Base-by-base conservation (phyloP, 768 basidiomycete genomes). In the Kwoniella newhampshirensis region DNA sequence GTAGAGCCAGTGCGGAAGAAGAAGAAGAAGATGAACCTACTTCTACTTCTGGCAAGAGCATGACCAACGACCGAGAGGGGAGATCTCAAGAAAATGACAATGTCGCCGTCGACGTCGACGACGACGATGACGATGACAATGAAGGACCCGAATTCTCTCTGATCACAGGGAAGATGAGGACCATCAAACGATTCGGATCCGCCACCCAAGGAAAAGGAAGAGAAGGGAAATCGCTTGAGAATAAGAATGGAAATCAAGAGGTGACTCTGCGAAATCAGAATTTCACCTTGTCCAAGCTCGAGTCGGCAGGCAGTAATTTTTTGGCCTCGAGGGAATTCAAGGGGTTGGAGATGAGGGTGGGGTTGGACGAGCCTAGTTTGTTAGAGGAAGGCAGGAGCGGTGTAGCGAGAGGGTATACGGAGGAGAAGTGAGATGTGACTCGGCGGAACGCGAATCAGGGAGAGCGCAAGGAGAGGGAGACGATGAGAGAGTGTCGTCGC, bases 331-430 rank as follows among this genome's bases (percentile, higher is more conserved):
- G 92, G 44, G 84, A 83, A 0, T 98, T 87, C 77, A 83, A 81
- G 40, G 94, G 94, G 1, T 79, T 97, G 23, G 93, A 97, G 57
- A 77, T 83, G 20, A 81, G 87, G 8, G 66, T 86, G 11, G 91
- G 89, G 0, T 80, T 88, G 73, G 89, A 94, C 67, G 82, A 80
- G 1, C 92, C 93, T 0, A 83, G 87, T 60, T 74, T 86, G 37
- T 75, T 98, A 57, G 90, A 96, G 77, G 88, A 94, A 74, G 94
- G 94, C 0, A 79, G 91, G 43, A 88, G 83, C 63, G 94, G 94
- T 4, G 87, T 94, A 43, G 91, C 94, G 36, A 82, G 87, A 60
- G 90, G 88, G 9, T 97, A 98, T 73, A 75, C 69, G 12, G 82
- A 82, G 44, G 86, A 88, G 45, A 65, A 59, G 35, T 55, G n/a